A percentile compares a stretch with the other conserved stretches of the same genome.
Conservation (phyloP, 768 basidiomycete genomes). For the Butyriboletus loyo region DNA sequence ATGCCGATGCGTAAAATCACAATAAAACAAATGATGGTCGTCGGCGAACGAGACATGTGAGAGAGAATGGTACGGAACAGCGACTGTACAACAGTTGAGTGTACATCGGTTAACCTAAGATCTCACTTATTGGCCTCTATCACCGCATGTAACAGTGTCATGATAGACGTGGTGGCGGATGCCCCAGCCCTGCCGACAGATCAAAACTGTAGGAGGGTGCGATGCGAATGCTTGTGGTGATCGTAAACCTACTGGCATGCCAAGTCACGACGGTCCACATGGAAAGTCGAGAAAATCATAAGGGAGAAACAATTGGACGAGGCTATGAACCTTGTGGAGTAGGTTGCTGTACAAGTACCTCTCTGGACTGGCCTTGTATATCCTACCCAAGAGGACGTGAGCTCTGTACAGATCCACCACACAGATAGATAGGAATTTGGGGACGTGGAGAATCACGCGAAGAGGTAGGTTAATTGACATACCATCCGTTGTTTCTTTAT, state of each 20-base stretch:
- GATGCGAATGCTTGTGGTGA: conserved; percentile 2
- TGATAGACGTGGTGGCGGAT: neutral
- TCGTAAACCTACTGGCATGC: conserved; percentile 6
- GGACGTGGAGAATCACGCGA: neutral
- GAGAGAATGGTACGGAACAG: conserved; percentile 17
- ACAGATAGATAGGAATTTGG: neutral
- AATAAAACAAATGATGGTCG: conserved; percentile 23
- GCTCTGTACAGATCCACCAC: neutral
- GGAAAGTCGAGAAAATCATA: conserved; percentile 4
- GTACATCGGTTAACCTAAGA: conserved; percentile 18
- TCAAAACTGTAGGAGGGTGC: conserved; percentile 8
- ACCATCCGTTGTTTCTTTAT: conserved; percentile 78
- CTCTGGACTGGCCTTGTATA: conserved; percentile 59
- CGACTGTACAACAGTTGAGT: conserved; percentile 22
- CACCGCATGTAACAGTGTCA: conserved; percentile 4
- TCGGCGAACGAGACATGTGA: conserved; percentile 15
- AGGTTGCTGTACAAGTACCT: conserved; percentile 65
- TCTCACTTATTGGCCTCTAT: conserved; percentile 13
- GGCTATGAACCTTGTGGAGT: conserved; percentile 65
- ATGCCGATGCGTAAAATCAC: conserved; percentile 20
- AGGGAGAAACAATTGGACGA: neutral
- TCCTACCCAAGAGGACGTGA: conserved; percentile 42
- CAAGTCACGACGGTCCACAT: conserved; percentile 5
- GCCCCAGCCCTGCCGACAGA: conserved; percentile 7
- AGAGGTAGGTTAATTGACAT: conserved; percentile 18